Base-by-base conservation (phyloP, 257 asterid species). In the Forsythia viridissima region DNA sequence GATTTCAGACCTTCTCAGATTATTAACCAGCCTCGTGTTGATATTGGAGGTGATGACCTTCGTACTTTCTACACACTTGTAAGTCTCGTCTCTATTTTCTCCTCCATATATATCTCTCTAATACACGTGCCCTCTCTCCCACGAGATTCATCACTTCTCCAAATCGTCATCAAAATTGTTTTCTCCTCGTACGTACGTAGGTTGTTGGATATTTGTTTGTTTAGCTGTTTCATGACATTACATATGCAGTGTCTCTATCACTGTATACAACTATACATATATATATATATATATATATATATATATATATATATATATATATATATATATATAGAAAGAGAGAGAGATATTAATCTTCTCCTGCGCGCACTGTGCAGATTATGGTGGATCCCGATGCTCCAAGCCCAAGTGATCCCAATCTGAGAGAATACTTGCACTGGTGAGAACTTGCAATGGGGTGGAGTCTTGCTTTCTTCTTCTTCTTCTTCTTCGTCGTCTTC, bases 301-400 rank as follows among this genome's bases (percentile, higher is more conserved):
- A 13, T 51, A 51, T 1, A 11, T 1, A 15, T 13, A 51, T 24
- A 30, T 30, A 30, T 30, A 30, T 46, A 8, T 8, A 5, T 2
- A 4, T 51, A 12, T 11, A 13, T 51, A 51, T 1, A 11, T 1
- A 15, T 13, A 51, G 59, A 51, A 13, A 11, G 59, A 51, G 55
- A 46, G 20, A 51, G n/a, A 51, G n/a, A 51, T 13, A 13, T 4
- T 63, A 30, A 63, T 76, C 8, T 5, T 65, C 39, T 8, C 66
- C 16, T 72, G 24, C 24, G 24, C 24, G 24, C 40, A 15, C 59
- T 20, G 16, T 68, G 74, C 70, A 91, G 96, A 88, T 90, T 37
- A 79, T 91, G 93, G 94, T 91, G 81, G 91, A 90, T 41, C 97
- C 97, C 36, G 97, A 90, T 82, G 92, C 97, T 71, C 97, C 97